phyloP scores from a whole-genome alignment of 495 filamentous ascomycete species.

The Podospora pseudocomata region DNA sequence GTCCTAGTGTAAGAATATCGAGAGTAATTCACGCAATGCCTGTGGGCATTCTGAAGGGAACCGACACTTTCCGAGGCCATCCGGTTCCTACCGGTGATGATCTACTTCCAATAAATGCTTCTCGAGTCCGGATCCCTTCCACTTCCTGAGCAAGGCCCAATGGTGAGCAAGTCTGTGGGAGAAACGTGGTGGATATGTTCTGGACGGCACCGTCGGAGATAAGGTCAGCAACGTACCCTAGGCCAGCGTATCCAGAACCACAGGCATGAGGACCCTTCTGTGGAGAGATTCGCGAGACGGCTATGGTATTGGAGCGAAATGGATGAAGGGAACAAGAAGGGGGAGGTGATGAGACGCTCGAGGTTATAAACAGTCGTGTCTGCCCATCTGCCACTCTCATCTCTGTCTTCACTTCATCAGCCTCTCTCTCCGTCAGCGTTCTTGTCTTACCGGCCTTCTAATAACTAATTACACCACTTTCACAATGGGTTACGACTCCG shows the following conservation, averaged over 20 bases:
- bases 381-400: background rate
- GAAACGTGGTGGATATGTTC: background rate
- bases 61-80: background rate
- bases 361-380: background rate
- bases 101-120: background rate
- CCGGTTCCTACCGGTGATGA: background rate
- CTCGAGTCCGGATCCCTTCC: background rate
- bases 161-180: background rate
- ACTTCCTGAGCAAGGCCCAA: background rate
- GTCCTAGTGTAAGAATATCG: background rate
- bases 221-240: background rate
- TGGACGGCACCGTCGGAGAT: background rate
- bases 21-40: background rate
- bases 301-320: background rate
- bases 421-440: background rate
- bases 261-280: background rate
- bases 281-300: background rate
- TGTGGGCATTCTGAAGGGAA: background rate
- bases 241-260: background rate
- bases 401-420: background rate
- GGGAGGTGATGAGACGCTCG: background rate
- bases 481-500: background rate
- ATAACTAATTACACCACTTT: background rate
- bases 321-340: background rate
- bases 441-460: background rate